Evolutionary conservation across 805 yeast species (phyloP), one percentile per base, ranked within the genome.

Genomic region (Yamadazyma insecticola): DNA sequence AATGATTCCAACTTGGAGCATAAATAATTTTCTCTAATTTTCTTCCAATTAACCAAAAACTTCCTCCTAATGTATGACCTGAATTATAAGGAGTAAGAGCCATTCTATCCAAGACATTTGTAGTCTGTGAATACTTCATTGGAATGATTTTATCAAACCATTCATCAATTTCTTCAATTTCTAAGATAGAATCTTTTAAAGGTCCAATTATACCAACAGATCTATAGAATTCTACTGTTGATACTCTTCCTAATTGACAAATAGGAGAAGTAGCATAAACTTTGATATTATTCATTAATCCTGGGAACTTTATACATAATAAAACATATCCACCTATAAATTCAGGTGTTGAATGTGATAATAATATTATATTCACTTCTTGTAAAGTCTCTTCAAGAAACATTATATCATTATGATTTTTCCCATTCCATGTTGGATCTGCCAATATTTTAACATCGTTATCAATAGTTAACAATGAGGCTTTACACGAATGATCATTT

Each of bases 1-100:
- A 80, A 51, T 92, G 97, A 53, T 89, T 90, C 97, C 97, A 92
- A 26, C 83, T 77, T 2, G 92, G 88, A 0, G 96, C 95, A 54
- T 87, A 86, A 2, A 90, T 64, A n/a, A 89, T 62, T 40, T 81
- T 81, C 43, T 90, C 97, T 12, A 79, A 73, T 39, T 81, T 78
- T 34, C 79, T 78, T 26, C 73, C 70, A 8, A 90, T 54, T 22
- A 80, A 63, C 97, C 97, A 89, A 27, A 89, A 76, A 0, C 95
- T 77, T 10, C 98, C 97, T 39, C 99, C 99, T 17, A 92, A 67
- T 0, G 95, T 70, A 50, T 86, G 96, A 3, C 99, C 99, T 0
- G 97, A 80, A 53, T 84, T 88, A 44, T 79, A 78, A 0, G 97
- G 95, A 0, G 95, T 79, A 14, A 90, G 61, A 3, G 74, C 65